phyloP scores from a whole-genome alignment of 179 eudicot species.

The Sideroxylon spinosum region DNA sequence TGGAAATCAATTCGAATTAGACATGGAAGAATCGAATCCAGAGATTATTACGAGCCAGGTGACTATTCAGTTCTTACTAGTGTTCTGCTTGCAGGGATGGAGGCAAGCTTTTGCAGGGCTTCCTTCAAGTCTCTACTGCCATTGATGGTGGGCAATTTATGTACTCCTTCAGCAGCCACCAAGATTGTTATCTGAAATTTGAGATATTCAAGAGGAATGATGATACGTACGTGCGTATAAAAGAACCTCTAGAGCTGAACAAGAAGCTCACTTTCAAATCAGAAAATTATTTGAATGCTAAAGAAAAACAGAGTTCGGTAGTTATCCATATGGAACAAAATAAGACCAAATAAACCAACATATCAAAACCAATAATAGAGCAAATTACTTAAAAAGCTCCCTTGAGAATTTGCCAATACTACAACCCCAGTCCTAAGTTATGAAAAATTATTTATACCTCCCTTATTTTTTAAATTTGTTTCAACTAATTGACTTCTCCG shows the following conservation, averaged over 20 bases:
- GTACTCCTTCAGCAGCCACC: conserved; percentile 86
- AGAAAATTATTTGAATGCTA: background rate
- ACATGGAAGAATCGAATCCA: background rate
- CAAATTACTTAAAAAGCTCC: no score
- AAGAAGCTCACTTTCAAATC: background rate
- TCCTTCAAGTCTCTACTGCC: conserved; percentile 68
- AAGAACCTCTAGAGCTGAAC: background rate
- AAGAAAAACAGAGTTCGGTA: background rate
- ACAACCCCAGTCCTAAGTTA: no score
- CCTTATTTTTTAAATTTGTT: no score
- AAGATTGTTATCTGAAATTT: conserved; percentile 62
- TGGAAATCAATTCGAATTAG: conserved; percentile 4
- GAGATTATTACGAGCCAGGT: background rate
- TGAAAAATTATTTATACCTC: no score
- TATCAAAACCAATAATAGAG: no score
- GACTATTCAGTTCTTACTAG: conserved; percentile 38
- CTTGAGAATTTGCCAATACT: no score
- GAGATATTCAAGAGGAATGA: background rate
- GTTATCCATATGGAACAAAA: background rate
- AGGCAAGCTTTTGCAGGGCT: conserved; percentile 72
- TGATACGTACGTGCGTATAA: background rate
- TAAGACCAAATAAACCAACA: no score
- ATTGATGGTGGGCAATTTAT: conserved; percentile 69
- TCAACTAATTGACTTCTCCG: no score
- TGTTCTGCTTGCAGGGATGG: conserved; percentile 66